These are phyloP conservation scores for Coemansia sp. DNA, from an alignment of 192 early-diverging fungal genomes.

Conservation along the genomic window DNA sequence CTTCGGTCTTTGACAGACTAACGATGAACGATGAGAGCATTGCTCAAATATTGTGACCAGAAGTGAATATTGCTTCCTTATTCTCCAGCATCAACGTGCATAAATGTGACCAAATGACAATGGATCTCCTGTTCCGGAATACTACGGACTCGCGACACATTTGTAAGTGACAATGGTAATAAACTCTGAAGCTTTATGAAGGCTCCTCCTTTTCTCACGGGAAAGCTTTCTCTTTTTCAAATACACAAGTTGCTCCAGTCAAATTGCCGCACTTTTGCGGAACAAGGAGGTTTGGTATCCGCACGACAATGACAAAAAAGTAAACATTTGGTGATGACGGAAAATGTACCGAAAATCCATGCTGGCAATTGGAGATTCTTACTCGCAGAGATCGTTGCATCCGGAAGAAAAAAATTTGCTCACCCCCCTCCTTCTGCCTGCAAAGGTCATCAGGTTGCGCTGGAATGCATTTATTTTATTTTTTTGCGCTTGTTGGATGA, in stretches of 20 bases:
- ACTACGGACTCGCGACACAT: neutral
- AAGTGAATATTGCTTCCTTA: neutral
- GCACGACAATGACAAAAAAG: too few species aligned
- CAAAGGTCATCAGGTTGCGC: neutral
- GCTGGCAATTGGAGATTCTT: neutral
- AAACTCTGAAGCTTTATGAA: neutral
- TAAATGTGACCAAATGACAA: neutral
- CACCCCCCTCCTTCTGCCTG: neutral
- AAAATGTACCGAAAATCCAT: slow-evolving; percentile 1
- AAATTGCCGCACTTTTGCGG: neutral
- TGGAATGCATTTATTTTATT: neutral
- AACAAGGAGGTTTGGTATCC: neutral
- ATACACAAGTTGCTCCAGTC: neutral
- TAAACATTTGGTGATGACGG: neutral
- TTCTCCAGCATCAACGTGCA: neutral
- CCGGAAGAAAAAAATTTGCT: neutral
- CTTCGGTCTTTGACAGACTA: too few species aligned
- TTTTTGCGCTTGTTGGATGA: neutral
- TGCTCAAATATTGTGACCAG: neutral
- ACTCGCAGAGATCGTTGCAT: neutral
- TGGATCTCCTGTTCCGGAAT: neutral
- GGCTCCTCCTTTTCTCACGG: neutral
- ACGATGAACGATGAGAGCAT: slow-evolving; percentile 5
- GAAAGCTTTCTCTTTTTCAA: neutral
- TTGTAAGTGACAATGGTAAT: neutral